Conservation (phyloP, 768 basidiomycete genomes). For the Mycena albidolilacea region DNA sequence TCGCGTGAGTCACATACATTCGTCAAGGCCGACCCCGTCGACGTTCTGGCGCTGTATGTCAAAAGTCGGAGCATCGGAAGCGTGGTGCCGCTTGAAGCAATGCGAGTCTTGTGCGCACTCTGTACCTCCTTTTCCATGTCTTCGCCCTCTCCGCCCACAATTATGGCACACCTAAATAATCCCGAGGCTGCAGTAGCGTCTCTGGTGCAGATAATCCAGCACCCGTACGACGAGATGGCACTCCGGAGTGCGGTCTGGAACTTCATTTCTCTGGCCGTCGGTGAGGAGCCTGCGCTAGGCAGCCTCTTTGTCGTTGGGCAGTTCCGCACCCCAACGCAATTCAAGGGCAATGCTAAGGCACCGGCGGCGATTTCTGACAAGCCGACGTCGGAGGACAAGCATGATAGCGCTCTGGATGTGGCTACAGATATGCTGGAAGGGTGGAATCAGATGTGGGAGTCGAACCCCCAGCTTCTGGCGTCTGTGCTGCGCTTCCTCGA, state of each 20-base stretch:
- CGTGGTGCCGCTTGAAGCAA: constrained; percentile 75
- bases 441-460: constrained; percentile 85
- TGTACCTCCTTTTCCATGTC: constrained; percentile 74
- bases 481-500: constrained; percentile 84
- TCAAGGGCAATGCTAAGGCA: constrained; percentile 58
- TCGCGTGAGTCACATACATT: constrained; percentile 61
- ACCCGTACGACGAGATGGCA: constrained; percentile 84
- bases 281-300: constrained; percentile 89
- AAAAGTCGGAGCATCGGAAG: constrained; percentile 74
- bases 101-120: constrained; percentile 76
- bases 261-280: constrained; percentile 85
- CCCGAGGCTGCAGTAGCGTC: constrained; percentile 79
- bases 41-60: constrained; percentile 79
- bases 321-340: constrained; percentile 64
- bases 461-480: constrained; percentile 82
- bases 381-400: constrained; percentile 52
- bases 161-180: constrained; percentile 84
- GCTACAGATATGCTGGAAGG: constrained; percentile 75
- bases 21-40: constrained; percentile 75
- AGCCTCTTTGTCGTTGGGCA: constrained; percentile 84
- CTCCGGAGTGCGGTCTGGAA: constrained; percentile 87
- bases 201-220: constrained; percentile 79
- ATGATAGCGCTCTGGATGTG: constrained; percentile 74
- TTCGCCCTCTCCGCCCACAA: constrained; percentile 76
- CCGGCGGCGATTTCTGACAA: constrained; percentile 56